Evolutionary conservation across 495 filamentous ascomycete genomes (phyloP).

Genomic region (Penicillium salamii): DNA sequence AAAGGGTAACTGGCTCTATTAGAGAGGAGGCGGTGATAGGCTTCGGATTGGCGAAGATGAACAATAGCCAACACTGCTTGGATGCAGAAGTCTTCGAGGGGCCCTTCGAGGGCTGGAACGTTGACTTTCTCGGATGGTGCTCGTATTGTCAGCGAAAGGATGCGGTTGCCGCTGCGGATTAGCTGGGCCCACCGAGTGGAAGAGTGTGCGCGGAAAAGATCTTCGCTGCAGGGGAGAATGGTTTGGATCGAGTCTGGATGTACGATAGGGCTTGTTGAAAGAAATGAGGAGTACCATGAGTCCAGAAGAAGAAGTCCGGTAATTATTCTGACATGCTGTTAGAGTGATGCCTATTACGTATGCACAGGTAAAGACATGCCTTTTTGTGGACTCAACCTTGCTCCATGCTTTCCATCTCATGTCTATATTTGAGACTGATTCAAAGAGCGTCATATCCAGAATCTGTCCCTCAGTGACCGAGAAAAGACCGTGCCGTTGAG

Average conservation of each 20-base stretch:
- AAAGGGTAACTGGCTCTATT: conserved; percentile 40
- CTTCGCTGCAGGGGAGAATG: conserved; percentile 45
- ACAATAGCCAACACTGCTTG: conserved; percentile 39
- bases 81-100: conserved; percentile 39
- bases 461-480: conserved; percentile 44
- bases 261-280: conserved; percentile 48
- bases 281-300: conserved; percentile 49
- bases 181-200: conserved; percentile 48
- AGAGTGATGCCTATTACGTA: neutral
- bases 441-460: conserved; percentile 45
- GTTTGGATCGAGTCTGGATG: conserved; percentile 47
- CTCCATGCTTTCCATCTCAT: conserved; percentile 54
- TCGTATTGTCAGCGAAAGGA: conserved; percentile 38
- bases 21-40: conserved; percentile 46
- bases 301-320: conserved; percentile 49
- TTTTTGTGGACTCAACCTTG: conserved; percentile 49
- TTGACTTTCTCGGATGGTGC: conserved; percentile 38
- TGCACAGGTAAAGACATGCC: conserved; percentile 22
- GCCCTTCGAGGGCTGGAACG: conserved; percentile 33
- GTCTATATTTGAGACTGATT: conserved; percentile 45
- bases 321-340: conserved; percentile 30
- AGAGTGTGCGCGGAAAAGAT: conserved; percentile 44
- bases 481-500: conserved; percentile 52
- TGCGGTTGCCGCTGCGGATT: conserved; percentile 35
- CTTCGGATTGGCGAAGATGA: conserved; percentile 43